Evolutionary conservation across 805 yeast genomes (phyloP).

Genomic region (Blastobotrys chiropterorum): DNA sequence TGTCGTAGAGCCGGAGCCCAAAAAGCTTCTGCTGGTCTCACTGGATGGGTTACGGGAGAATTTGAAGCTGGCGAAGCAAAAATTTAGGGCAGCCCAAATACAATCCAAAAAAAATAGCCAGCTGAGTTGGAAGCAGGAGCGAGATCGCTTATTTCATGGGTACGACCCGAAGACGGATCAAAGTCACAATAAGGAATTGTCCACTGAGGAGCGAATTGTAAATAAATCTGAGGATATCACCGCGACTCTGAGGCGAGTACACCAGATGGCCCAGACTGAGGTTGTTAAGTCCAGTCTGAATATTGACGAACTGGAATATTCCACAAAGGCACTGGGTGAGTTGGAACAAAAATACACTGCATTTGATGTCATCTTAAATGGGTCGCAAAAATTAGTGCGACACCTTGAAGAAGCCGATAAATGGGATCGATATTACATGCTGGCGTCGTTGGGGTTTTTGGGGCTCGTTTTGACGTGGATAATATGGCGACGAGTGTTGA

Average conservation of each 20-base stretch:
- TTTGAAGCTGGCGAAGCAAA: constrained; percentile 10
- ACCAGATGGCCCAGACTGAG: constrained; percentile 34
- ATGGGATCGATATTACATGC: constrained; percentile 34
- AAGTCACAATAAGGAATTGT: constrained; percentile 3
- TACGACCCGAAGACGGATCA: neutral
- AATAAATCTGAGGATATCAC: constrained; percentile 24
- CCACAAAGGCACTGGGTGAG: constrained; percentile 29
- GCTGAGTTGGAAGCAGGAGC: constrained; percentile 14
- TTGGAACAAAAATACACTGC: constrained; percentile 32
- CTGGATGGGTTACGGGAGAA: constrained; percentile 18
- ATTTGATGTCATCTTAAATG: constrained; percentile 32
- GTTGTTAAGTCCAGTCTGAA: constrained; percentile 33
- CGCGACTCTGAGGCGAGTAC: constrained; percentile 19
- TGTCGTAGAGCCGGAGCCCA: constrained; percentile 2
- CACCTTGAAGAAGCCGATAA: constrained; percentile 36
- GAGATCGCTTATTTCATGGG: constrained; percentile 18
- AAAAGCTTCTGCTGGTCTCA: constrained; percentile 11
- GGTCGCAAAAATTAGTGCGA: constrained; percentile 31
- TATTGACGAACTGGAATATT: constrained; percentile 33
- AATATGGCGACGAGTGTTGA: constrained; percentile 33
- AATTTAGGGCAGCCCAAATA: constrained; percentile 21
- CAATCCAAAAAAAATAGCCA: constrained; percentile 19
- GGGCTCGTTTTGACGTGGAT: constrained; percentile 33
- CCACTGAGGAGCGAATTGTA: constrained; percentile 19
- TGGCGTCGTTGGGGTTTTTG: constrained; percentile 32